A percentile compares a stretch with the other conserved stretches of the same genome.
These are phyloP conservation scores for Termitomyces sp. DNA, from an alignment of 768 basidiomycete genomes.

Conservation along the genomic window DNA sequence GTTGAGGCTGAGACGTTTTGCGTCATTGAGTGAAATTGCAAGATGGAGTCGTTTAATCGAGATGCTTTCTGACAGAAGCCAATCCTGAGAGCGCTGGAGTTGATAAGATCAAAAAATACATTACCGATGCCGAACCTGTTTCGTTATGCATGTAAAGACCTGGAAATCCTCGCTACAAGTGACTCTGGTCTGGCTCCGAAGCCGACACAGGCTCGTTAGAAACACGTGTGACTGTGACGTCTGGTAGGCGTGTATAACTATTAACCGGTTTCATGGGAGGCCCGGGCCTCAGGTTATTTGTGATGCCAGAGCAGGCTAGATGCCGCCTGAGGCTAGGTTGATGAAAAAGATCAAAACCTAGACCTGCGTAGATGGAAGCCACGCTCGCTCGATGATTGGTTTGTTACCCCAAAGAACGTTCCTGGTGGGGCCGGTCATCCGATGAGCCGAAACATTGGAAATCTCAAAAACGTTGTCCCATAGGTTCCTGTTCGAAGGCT, in stretches of 20 bases:
- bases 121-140: neutral
- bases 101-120: too few relatives aligned
- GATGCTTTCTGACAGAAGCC: neutral
- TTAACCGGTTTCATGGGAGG: neutral
- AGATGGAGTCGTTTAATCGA: neutral
- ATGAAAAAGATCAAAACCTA: neutral
- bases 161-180: too few relatives aligned
- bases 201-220: neutral
- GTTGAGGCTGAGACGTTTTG: neutral
- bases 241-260: neutral
- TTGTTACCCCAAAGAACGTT: neutral
- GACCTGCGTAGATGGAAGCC: conserved; percentile 2
- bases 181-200: too few relatives aligned
- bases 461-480: neutral
- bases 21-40: neutral
- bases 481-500: neutral
- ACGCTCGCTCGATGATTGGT: conserved; percentile 3
- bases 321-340: neutral
- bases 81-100: neutral
- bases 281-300: neutral
- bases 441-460: conserved; percentile 4
- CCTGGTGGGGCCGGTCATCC: neutral
- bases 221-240: neutral
- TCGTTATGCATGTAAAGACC: neutral
- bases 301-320: neutral